Conservation (phyloP, 306 rosid genomes). For the Cucumis cinereus region DNA sequence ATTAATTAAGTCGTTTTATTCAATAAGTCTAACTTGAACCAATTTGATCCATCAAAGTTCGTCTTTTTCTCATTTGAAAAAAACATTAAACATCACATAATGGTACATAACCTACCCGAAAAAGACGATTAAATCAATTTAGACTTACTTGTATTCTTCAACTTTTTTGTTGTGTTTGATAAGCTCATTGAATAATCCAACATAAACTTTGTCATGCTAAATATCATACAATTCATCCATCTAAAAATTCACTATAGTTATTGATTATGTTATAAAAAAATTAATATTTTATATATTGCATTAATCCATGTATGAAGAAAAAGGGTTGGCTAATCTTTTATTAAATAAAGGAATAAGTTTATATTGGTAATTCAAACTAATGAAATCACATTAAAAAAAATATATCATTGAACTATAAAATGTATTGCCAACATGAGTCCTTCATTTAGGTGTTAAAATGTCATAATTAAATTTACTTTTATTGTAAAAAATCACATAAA, state of each 20-base stretch:
- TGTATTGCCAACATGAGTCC: no score
- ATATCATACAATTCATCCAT: background rate
- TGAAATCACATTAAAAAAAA: no score
- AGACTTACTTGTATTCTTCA: background rate
- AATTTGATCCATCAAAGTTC: background rate
- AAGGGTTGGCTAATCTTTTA: no score
- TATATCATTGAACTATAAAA: no score
- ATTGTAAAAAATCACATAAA: no score
- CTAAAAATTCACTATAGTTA: background rate
- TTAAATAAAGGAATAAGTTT: no score
- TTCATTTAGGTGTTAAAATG: no score
- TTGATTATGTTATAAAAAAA: background rate
- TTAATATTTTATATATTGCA: no score
- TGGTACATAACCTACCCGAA: no score
- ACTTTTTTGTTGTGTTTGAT: background rate
- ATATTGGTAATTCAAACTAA: no score
- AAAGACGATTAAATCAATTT: background rate
- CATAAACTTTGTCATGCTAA: background rate
- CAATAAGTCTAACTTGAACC: background rate
- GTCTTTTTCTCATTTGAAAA: background rate
- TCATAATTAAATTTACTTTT: no score
- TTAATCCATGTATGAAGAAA: no score
- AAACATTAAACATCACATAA: background rate
- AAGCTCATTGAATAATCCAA: background rate
- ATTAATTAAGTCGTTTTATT: background rate